phyloP scores from a whole-genome alignment of 2,329 filamentous ascomycete species.

The Rugonectria rugulosa region DNA sequence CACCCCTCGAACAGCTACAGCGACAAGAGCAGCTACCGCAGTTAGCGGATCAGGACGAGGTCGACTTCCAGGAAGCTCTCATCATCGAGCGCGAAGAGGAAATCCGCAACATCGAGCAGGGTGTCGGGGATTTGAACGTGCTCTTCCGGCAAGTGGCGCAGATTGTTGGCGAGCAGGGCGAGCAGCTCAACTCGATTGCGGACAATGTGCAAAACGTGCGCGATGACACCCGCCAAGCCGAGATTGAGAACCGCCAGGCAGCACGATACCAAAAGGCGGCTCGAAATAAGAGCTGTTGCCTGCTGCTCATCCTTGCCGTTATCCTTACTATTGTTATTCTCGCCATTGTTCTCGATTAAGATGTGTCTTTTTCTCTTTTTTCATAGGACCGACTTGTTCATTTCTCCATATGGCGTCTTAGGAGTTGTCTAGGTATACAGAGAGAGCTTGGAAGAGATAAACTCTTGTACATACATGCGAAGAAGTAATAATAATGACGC shows the following conservation, averaged over 20 bases:
- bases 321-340: conserved; percentile 90
- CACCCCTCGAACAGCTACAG: conserved; percentile 63
- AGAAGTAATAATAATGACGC: conserved; percentile 24
- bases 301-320: conserved; percentile 86
- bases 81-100: conserved; percentile 97
- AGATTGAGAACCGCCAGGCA: conserved; percentile 84
- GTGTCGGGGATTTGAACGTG: conserved; percentile 93
- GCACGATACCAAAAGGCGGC: conserved; percentile 95
- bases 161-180: conserved; percentile 94
- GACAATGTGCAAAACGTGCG: conserved; percentile 87
- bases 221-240: conserved; percentile 83
- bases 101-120: conserved; percentile 97
- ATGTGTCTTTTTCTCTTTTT: conserved; percentile 23
- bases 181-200: conserved; percentile 84
- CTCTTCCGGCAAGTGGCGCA: conserved; percentile 98
- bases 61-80: conserved; percentile 95
- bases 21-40: conserved; percentile 72
- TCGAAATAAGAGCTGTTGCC: conserved; percentile 90
- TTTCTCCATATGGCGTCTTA: conserved; percentile 33
- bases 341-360: conserved; percentile 79
- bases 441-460: conserved; percentile 27
- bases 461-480: conserved; percentile 32
- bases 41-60: conserved; percentile 89
- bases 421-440: conserved; percentile 35
- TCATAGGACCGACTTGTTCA: too few species aligned